Base-by-base conservation (phyloP, 2,329 filamentous ascomycete genomes). In the Hymenoscyphus infarciens region DNA sequence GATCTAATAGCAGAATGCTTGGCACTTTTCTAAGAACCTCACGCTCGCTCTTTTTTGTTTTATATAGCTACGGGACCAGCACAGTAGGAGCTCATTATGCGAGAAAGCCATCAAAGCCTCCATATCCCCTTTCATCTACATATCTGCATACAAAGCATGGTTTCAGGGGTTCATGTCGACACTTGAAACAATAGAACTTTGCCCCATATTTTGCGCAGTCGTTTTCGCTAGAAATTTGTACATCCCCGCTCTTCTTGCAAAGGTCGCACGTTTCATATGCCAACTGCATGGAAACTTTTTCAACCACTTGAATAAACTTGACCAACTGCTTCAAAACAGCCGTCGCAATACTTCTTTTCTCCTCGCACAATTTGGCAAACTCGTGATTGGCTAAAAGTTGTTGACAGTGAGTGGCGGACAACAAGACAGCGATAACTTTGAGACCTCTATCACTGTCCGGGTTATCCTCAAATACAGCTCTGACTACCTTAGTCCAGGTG, bases 391-490 rank as follows among this genome's bases (percentile, higher is more conserved):
- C 16, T 19, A 56, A 4, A 16, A 56, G 27, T 13, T 56, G 15
- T n/a, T 35, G 10, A 31, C 29, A 56, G n/a, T 56, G 13, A 25
- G 16, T 31, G n/a, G 15, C 27, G 13, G 13, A 25, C 16, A 56
- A 56, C 11, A 19, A 10, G 1, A 35, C 10, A 10, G 11, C 54
- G 8, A n/a, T 35, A 13, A 22, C 31, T 38, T 19, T 31, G 27
- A 56, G 25, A 11, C n/a, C 27, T 31, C 25, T 56, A 7, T 56
- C 54, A n/a, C 54, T 56, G 5, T 56, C 54, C 5, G 54, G 54
- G 25, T n/a, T 56, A 15, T n/a, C 31, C n/a, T 38, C 54, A 35
- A n/a, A 56, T 33, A 31, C 39, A 42, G 39, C 39, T 42, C 39
- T 42, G 3, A 42, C 15, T 7, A 42, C 39, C 5, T 42, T 16